Evolutionary conservation across 1,284 basidiomycete genomes (phyloP).

Genomic region (Pyrrhoderma noxium): DNA sequence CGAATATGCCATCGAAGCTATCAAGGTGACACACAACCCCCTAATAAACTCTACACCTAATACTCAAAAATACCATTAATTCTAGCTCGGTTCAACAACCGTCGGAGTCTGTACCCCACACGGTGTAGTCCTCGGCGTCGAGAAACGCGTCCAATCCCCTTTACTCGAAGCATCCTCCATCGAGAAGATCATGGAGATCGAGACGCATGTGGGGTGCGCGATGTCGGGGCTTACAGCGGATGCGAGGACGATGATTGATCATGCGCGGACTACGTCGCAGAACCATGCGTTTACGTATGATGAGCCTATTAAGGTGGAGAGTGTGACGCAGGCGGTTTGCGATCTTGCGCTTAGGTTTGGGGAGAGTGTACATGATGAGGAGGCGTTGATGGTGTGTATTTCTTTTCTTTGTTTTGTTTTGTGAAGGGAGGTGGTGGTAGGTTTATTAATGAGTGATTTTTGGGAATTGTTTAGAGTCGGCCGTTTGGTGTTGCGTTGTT

Average conservation of each 20-base stretch:
- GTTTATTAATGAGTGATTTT: too few species aligned
- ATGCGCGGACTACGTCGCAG: slow-evolving; percentile 93
- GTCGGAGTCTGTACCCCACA: slow-evolving; percentile 85
- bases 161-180: slow-evolving; percentile 94
- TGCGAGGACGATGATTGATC: slow-evolving; percentile 99
- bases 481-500: slow-evolving; percentile 98
- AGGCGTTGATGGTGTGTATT: slow-evolving; percentile 80
- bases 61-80: slow-evolving; percentile 16
- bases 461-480: slow-evolving; percentile 64
- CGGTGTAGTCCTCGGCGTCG: slow-evolving; percentile 92
- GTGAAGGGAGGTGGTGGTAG: too few species aligned
- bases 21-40: slow-evolving; percentile 79
- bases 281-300: slow-evolving; percentile 98
- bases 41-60: neutral
- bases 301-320: slow-evolving; percentile 95
- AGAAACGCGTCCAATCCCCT: slow-evolving; percentile 97
- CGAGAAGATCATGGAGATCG: slow-evolving; percentile 99
- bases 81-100: slow-evolving; percentile 93
- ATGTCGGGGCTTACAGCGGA: slow-evolving; percentile 99
- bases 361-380: slow-evolving; percentile 98
- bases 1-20: slow-evolving; percentile 98
- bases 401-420: neutral
- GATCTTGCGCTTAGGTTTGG: slow-evolving; percentile 97
- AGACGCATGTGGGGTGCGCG: slow-evolving; percentile 91
- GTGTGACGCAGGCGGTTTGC: slow-evolving; percentile 95